Conservation (phyloP, 176 grass and related monocot genomes). For the Melocanna baccifera region DNA sequence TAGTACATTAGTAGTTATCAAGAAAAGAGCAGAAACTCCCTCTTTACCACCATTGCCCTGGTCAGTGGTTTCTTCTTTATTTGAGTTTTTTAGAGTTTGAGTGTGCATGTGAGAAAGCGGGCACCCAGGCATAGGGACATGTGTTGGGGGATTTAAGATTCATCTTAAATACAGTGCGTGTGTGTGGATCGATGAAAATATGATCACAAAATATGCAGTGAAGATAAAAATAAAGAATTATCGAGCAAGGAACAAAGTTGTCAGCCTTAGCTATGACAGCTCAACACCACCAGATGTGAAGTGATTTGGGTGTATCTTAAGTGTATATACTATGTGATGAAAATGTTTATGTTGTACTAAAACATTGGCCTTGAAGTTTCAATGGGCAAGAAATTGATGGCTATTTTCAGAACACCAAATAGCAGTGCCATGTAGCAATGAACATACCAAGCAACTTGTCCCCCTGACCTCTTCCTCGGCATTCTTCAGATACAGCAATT, state of each 20-base stretch:
- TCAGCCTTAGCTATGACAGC: not conserved
- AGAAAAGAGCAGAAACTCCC: not conserved
- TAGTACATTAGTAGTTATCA: not conserved
- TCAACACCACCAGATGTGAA: not conserved
- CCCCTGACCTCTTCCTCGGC: constrained; percentile 78
- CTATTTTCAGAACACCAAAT: not conserved
- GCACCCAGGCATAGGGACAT: not conserved
- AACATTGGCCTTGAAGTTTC: not conserved
- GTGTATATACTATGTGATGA: not conserved
- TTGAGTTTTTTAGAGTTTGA: not conserved
- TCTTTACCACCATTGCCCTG: not conserved
- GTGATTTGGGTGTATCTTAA: not conserved
- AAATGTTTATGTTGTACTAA: not conserved
- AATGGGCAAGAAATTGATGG: not conserved
- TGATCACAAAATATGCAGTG: not conserved
- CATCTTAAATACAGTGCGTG: not conserved
- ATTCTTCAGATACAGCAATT: constrained; percentile 90
- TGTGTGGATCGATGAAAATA: not conserved
- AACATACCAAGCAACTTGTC: constrained; percentile 88
- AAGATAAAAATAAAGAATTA: not conserved
- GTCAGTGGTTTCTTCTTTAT: not conserved
- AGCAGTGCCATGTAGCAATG: not conserved
- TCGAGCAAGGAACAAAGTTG: not conserved
- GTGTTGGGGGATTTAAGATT: not conserved
- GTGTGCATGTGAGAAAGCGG: not conserved